Conservation (phyloP, 805 yeast genomes). For the Wickerhamiella shivajii region DNA sequence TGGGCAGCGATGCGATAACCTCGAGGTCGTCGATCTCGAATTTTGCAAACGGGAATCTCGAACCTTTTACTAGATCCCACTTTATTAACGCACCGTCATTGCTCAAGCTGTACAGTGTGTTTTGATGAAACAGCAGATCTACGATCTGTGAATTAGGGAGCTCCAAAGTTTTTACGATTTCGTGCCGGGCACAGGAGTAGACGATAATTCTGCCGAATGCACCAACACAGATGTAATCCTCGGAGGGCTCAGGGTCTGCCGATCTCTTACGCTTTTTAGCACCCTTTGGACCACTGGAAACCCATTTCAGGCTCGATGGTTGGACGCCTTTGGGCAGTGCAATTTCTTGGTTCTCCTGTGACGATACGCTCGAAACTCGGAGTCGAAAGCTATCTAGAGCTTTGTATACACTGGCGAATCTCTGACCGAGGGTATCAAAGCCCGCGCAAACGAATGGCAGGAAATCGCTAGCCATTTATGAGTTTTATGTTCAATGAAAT, state of each 20-base stretch:
- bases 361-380: slow-evolving; percentile 39
- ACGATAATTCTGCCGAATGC: slow-evolving; percentile 49
- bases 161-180: slow-evolving; percentile 32
- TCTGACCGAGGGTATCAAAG: slow-evolving; percentile 50
- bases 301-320: slow-evolving; percentile 42
- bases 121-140: not conserved
- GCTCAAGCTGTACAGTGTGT: slow-evolving; percentile 11
- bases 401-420: slow-evolving; percentile 47
- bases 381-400: slow-evolving; percentile 61
- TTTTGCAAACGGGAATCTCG: slow-evolving; percentile 22
- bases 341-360: slow-evolving; percentile 33
- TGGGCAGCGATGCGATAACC: slow-evolving; percentile 10
- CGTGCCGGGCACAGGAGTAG: slow-evolving; percentile 42
- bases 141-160: slow-evolving; percentile 5
- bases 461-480: no score
- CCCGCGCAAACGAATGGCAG: slow-evolving; percentile 18
- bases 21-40: slow-evolving; percentile 11
- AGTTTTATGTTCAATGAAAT: no score
- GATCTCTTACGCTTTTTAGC: slow-evolving; percentile 12
- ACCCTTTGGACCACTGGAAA: slow-evolving; percentile 15
- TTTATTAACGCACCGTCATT: slow-evolving; percentile 31
- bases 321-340: slow-evolving; percentile 37
- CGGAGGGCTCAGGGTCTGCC: slow-evolving; percentile 19
- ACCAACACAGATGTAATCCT: slow-evolving; percentile 42
- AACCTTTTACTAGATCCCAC: slow-evolving; percentile 41